Evolutionary conservation across 2,329 filamentous ascomycete genomes (phyloP), one percentile per base, ranked within the genome.

Genomic region (Aspergillus alliaceus): DNA sequence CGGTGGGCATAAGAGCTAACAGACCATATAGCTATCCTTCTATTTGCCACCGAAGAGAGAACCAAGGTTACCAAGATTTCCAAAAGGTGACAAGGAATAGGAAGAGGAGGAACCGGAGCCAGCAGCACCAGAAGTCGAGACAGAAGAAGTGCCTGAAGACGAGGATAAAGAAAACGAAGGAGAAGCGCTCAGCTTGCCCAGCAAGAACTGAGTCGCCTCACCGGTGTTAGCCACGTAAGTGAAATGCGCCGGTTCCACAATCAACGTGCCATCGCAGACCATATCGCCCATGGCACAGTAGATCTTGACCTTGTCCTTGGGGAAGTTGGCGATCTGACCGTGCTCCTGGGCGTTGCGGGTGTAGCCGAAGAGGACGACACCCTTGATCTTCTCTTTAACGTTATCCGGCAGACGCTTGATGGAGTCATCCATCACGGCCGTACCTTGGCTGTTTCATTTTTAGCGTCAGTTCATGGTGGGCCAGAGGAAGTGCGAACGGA

Each of bases 231-330:
- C 49, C 2, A 58, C 60, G 55, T 79, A 80, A 11, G 70, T 70
- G 39, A 77, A 64, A 67, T 79, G 76, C 2, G 73, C 62, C 7
- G 70, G 65, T 1, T 74, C 66, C 15, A 79, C 67, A 37, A 76
- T 67, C 54, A 81, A 65, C 3, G 76, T 77, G 22, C 80, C 78
- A 2, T 68, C 55, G 60, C 82, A 84, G 15, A 84, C 82, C 46
- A 77, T 58, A 58, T 84, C 81, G 0, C 78, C 80, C 6, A 63
- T 51, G 50, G 79, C 75, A 53, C 81, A 84, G 37, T 80, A 75
- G 15, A 81, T 78, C 60, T 79, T 72, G 24, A 72, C 72, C 66
- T 80, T 79, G 4, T 72, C 72, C 48, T 70, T 63, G n/a, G 74
- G 72, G 61, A 77, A 79, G 37, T 71, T 69, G 3, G 73, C 69